Percentiles rank a stretch among this genome's conserved stretches.
phyloP scores from a whole-genome alignment of 73 alveolate genomes.

The Effrenium voratum region DNA sequence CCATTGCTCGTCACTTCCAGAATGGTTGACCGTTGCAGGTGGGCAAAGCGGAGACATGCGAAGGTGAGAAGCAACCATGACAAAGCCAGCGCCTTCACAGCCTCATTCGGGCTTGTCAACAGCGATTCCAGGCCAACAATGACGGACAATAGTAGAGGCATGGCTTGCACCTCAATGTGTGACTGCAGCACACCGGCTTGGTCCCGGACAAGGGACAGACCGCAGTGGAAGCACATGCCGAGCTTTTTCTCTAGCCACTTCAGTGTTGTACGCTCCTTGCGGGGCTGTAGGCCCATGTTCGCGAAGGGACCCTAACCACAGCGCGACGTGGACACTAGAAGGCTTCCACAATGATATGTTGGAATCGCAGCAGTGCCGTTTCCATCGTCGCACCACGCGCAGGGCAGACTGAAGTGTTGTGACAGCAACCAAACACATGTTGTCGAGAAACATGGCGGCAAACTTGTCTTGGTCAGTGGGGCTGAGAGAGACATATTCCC shows the following conservation, averaged over 20 bases:
- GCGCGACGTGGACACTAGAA: conserved; percentile 32
- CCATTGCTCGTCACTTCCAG: not conserved
- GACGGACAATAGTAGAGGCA: not conserved
- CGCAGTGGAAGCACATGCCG: not conserved
- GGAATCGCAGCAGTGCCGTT: conserved; percentile 12
- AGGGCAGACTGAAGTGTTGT: not conserved
- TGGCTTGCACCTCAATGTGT: not conserved
- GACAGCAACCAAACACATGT: conserved; percentile 28
- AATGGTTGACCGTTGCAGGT: not conserved
- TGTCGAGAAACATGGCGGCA: conserved; percentile 40
- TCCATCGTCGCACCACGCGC: conserved; percentile 39
- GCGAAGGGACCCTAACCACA: conserved; percentile 28
- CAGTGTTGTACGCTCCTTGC: conserved; percentile 23
- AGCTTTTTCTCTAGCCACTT: conserved; percentile 39
- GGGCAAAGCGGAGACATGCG: conserved; percentile 31
- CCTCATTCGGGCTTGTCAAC: not conserved
- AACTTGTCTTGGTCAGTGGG: conserved; percentile 40
- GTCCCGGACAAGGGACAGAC: not conserved
- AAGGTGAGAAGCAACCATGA: conserved; percentile 1
- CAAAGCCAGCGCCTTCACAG: conserved; percentile 7
- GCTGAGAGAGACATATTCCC: not conserved
- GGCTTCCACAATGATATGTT: conserved; percentile 6
- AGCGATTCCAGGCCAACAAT: conserved; percentile 13
- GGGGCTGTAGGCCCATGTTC: conserved; percentile 68
- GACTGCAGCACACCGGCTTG: conserved; percentile 21